phyloP scores from a whole-genome alignment of 805 yeast species.

The Candida ascalaphidarum region DNA sequence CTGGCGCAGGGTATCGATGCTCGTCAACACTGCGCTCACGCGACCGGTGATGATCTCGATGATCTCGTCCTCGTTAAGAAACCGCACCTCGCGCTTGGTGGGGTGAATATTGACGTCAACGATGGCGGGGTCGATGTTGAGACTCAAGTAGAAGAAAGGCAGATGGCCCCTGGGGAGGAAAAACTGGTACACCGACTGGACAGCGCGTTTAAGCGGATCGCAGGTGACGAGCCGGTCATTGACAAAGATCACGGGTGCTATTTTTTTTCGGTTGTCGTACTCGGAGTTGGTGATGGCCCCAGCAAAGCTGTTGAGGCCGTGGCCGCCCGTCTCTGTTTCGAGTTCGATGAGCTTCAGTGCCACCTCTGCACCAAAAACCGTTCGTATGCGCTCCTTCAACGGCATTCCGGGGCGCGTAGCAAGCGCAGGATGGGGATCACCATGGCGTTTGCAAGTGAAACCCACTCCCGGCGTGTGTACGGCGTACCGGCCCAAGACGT shows the following conservation, averaged over 20 bases:
- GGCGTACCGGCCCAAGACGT: constrained; percentile 77
- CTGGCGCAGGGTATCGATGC: constrained; percentile 58
- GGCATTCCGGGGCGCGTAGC: constrained; percentile 43
- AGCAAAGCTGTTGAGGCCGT: constrained; percentile 42
- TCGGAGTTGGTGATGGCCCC: constrained; percentile 71
- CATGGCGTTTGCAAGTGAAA: constrained; percentile 71
- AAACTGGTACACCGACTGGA: constrained; percentile 50
- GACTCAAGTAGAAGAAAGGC: constrained; percentile 69
- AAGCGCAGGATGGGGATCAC: constrained; percentile 65
- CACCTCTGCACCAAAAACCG: constrained; percentile 60
- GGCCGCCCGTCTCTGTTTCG: constrained; percentile 8
- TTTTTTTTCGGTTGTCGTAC: constrained; percentile 55
- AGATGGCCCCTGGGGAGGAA: constrained; percentile 70
- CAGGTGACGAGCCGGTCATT: constrained; percentile 77
- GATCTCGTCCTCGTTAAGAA: constrained; percentile 80
- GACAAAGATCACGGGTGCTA: constrained; percentile 72
- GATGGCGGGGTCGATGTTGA: constrained; percentile 58
- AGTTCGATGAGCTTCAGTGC: constrained; percentile 57
- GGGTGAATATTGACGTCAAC: constrained; percentile 96
- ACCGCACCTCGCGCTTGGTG: constrained; percentile 85
- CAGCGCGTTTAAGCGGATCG: constrained; percentile 68
- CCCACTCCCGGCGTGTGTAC: constrained; percentile 65
- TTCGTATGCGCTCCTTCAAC: constrained; percentile 61
- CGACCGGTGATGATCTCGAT: constrained; percentile 46
- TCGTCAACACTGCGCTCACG: constrained; percentile 43